phyloP scores from a whole-genome alignment of 768 basidiomycete species.

The Trichaptum fuscoviolaceum region DNA sequence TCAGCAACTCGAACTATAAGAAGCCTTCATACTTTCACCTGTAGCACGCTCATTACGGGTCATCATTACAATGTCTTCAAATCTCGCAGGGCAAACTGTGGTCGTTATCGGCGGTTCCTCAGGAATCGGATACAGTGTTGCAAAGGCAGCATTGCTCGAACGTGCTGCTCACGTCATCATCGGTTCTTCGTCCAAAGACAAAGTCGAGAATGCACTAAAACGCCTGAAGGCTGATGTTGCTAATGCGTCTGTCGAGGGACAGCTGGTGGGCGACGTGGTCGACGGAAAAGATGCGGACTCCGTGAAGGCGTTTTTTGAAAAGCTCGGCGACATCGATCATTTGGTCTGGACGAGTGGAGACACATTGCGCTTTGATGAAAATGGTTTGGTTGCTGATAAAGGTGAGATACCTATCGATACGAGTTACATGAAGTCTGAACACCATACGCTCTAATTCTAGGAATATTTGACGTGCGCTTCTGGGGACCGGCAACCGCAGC shows the following conservation, averaged over 20 bases:
- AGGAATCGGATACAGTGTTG: constrained; percentile 13
- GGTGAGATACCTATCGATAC: constrained; percentile 6
- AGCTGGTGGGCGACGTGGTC: constrained; percentile 6
- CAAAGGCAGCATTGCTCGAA: constrained; percentile 7
- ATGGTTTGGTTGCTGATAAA: neutral
- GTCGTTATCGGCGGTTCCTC: constrained; percentile 11
- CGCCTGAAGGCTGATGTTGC: neutral
- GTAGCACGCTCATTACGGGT: too few species aligned
- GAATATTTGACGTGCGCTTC: constrained; percentile 14
- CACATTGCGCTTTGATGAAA: neutral
- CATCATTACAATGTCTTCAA: too few species aligned
- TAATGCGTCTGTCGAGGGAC: neutral
- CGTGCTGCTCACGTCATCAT: constrained; percentile 12
- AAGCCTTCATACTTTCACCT: too few species aligned
- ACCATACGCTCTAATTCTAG: neutral
- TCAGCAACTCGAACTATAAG: too few species aligned
- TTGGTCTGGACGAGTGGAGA: constrained; percentile 13
- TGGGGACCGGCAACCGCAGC: constrained; percentile 14
- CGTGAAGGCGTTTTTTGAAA: constrained; percentile 6
- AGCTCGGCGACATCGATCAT: too few species aligned
- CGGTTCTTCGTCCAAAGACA: constrained; percentile 7
- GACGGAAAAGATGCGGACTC: constrained; percentile 3
- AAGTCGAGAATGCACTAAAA: constrained; percentile 8
- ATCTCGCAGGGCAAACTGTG: constrained; percentile 6
- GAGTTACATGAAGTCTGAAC: neutral